A percentile compares a stretch with the other conserved stretches of the same genome.
phyloP scores from a whole-genome alignment of 345 rosid species.

The Gossypium ekmanianum region DNA sequence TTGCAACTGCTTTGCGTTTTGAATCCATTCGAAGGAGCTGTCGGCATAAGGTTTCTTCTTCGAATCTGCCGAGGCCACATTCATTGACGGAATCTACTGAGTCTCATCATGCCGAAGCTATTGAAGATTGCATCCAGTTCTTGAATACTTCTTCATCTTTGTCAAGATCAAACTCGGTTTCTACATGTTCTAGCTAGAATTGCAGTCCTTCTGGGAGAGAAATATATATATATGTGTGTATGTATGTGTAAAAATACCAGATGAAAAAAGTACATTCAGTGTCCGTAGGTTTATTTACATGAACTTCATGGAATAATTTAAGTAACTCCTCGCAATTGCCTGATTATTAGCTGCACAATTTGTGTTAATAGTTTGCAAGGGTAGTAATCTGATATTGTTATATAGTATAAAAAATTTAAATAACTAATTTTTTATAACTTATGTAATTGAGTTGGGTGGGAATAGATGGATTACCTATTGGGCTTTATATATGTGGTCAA shows the following conservation, averaged over 20 bases:
- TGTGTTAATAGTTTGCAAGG: too few relatives aligned
- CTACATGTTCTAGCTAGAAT: constrained; percentile 42
- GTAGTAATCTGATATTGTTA: too few relatives aligned
- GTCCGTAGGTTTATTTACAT: not conserved
- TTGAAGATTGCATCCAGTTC: constrained; percentile 90
- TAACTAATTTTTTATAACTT: too few relatives aligned
- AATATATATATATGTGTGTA: not conserved
- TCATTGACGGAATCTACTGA: constrained; percentile 68
- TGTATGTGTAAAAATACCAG: not conserved
- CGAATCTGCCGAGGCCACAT: constrained; percentile 55
- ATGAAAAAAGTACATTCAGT: not conserved
- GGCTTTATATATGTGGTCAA: too few relatives aligned
- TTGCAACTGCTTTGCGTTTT: constrained; percentile 46
- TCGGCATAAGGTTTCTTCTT: constrained; percentile 43
- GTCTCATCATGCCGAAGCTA: constrained; percentile 79
- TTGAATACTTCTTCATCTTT: constrained; percentile 72
- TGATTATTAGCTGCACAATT: not conserved
- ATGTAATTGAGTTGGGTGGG: too few relatives aligned
- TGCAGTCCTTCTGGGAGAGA: not conserved
- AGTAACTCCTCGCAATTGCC: not conserved
- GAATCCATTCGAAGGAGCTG: constrained; percentile 43
- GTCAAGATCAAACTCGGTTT: constrained; percentile 66
- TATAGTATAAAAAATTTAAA: too few relatives aligned
- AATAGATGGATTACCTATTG: too few relatives aligned
- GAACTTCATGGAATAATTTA: not conserved